These are phyloP conservation scores for Pseudozyma pruni DNA, from an alignment of 1,284 basidiomycete genomes.

Conservation along the genomic window DNA sequence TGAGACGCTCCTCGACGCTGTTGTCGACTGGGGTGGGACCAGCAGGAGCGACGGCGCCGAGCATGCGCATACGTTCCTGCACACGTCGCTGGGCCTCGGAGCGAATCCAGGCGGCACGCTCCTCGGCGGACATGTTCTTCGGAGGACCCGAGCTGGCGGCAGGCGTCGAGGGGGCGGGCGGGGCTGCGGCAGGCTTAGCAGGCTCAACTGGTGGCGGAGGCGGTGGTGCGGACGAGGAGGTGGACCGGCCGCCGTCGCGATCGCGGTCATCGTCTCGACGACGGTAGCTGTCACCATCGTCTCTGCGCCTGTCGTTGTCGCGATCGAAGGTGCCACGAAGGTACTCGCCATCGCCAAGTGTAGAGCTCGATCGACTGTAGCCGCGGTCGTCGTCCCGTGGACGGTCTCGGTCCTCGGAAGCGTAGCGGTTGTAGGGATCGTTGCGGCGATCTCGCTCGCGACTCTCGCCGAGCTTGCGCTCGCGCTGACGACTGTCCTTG, in stretches of 20 bases:
- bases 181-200: conserved; percentile 55
- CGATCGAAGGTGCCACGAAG: conserved; percentile 54
- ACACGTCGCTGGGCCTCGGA: conserved; percentile 85
- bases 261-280: conserved; percentile 46
- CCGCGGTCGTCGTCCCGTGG: conserved; percentile 20
- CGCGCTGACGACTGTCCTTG: conserved; percentile 80
- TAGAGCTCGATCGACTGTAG: conserved; percentile 22
- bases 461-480: conserved; percentile 69
- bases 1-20: conserved; percentile 62
- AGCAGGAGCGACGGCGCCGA: conserved; percentile 76
- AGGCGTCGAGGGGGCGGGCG: conserved; percentile 70
- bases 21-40: conserved; percentile 49
- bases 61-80: conserved; percentile 84
- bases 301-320: conserved; percentile 58
- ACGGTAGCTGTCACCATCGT: conserved; percentile 34
- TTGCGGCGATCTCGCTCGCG: conserved; percentile 87
- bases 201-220: conserved; percentile 64
- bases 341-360: conserved; percentile 52
- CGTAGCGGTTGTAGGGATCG: conserved; percentile 70
- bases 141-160: conserved; percentile 72
- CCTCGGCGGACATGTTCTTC: conserved; percentile 84
- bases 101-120: conserved; percentile 82
- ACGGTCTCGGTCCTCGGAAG: conserved; percentile 40
- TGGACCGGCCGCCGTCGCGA: conserved; percentile 69
- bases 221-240: conserved; percentile 68